phyloP scores from a whole-genome alignment of 192 early-diverging fungal species.

The Chytriomyces sp. region DNA sequence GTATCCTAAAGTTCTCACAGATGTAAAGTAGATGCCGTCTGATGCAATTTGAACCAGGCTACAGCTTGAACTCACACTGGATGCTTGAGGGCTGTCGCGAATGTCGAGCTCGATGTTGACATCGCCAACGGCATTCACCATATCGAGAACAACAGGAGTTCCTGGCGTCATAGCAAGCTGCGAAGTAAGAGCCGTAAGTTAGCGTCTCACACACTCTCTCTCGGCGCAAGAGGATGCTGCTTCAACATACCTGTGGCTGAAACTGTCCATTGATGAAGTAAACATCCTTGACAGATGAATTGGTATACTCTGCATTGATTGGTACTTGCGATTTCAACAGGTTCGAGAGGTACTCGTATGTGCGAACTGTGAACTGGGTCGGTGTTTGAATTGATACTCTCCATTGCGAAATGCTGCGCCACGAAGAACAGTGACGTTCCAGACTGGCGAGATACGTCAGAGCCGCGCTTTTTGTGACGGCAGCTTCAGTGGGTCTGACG shows the following conservation, averaged over 20 bases:
- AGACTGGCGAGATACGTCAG: not conserved
- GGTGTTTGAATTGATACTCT: not conserved
- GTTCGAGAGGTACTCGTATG: not conserved
- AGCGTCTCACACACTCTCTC: too few relatives aligned
- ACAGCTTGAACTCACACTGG: not conserved
- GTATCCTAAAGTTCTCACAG: not conserved
- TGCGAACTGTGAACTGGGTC: conserved; percentile 10
- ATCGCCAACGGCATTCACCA: conserved; percentile 5
- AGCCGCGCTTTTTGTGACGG: not conserved
- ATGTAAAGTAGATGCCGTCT: not conserved
- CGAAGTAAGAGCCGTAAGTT: too few relatives aligned
- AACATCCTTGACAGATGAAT: not conserved
- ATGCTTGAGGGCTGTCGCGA: not conserved
- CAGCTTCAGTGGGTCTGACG: not conserved
- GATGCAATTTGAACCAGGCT: not conserved
- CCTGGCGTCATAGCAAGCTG: not conserved
- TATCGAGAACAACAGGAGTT: not conserved
- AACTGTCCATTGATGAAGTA: conserved; percentile 13
- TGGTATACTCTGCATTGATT: not conserved
- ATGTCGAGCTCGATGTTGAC: not conserved
- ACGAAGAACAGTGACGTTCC: not conserved
- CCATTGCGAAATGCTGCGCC: not conserved
- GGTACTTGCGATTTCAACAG: not conserved
- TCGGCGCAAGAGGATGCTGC: too few relatives aligned
- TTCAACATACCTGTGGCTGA: not conserved